Evolutionary conservation across 2,329 filamentous ascomycete genomes (phyloP), one percentile per base, ranked within the genome.

Genomic region (Amphichorda felina): DNA sequence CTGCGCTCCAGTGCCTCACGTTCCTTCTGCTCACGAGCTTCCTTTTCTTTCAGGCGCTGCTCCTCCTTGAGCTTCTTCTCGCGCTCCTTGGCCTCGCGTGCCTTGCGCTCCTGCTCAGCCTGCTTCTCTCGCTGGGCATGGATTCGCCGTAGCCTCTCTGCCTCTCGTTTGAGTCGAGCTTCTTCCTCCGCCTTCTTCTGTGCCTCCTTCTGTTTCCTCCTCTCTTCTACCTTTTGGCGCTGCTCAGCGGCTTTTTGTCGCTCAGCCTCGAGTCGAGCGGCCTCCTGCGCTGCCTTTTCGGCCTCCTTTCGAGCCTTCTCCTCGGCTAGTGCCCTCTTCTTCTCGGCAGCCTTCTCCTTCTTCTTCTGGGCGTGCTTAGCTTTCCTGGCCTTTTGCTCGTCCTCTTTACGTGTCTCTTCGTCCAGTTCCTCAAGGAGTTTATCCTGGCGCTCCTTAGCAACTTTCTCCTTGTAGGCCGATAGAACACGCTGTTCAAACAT

Each of bases 401-500:
- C 74, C 41, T 83, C 79, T 34, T 79, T 74, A 37, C 77, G 75
- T 43, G 75, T 74, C 55, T 98, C 91, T 53, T 94, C 85, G 45
- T 88, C 79, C 3, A 95, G 68, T 56, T 98, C 91, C 54, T 95
- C 83, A 18, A 98, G 69, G 16, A 98, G 76, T 55, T 87, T 87
- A 50, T 83, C 72, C 53, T 95, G 89, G 19, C 91, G 83, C 61
- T 98, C 89, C 48, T 81, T 79, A 14, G 91, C 86, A 3, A 98
- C 89, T 56, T 95, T 95, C 62, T 96, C 89, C 56, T 87, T 83
- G 61, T 98, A 98, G n/a, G 91, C 91, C 29, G 84, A 89, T 40
- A 98, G 70, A 16, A 98, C 91, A 43, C 91, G 75, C 57, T 98
- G 91, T 63, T 98, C 91, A 57, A 98, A 98, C 91, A 98, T 98